Evolutionary conservation across 73 alveolate genomes (phyloP).

Genomic region (Stentor roeselii): DNA sequence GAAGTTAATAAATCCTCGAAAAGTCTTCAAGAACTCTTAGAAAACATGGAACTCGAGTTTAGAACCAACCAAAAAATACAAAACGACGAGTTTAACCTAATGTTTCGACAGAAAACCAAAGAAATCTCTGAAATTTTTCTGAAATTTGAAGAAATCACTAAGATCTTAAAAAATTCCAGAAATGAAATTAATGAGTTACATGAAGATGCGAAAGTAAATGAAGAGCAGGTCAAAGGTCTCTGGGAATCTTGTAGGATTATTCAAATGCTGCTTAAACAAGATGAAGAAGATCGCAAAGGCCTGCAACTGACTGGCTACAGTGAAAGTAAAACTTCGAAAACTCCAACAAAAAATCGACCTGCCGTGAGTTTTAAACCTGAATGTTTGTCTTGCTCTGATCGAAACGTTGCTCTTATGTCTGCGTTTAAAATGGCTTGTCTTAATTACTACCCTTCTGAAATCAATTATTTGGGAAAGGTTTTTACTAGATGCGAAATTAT

Average conservation of each 20-base stretch:
- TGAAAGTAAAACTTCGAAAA: neutral
- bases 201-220: neutral
- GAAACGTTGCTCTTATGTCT: conserved; percentile 26
- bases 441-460: conserved; percentile 46
- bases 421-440: conserved; percentile 63
- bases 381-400: conserved; percentile 57
- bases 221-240: neutral
- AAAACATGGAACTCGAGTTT: neutral
- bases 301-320: neutral
- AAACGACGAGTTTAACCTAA: neutral
- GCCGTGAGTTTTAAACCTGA: conserved; percentile 3
- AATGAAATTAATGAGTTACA: neutral
- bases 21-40: neutral
- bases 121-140: neutral
- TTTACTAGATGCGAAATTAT: neutral
- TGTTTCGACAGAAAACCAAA: neutral
- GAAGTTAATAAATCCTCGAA: neutral
- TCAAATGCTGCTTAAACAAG: neutral
- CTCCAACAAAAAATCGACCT: neutral
- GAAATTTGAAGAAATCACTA: neutral
- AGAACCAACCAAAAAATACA: neutral
- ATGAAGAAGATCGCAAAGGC: conserved; percentile 20
- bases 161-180: too few relatives aligned
- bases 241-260: neutral
- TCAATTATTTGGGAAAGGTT: neutral